Percentiles rank a stretch among this genome's conserved stretches.
These are phyloP conservation scores for Taphrina betulina DNA, from an alignment of 1,139 yeast species.

Conservation along the genomic window DNA sequence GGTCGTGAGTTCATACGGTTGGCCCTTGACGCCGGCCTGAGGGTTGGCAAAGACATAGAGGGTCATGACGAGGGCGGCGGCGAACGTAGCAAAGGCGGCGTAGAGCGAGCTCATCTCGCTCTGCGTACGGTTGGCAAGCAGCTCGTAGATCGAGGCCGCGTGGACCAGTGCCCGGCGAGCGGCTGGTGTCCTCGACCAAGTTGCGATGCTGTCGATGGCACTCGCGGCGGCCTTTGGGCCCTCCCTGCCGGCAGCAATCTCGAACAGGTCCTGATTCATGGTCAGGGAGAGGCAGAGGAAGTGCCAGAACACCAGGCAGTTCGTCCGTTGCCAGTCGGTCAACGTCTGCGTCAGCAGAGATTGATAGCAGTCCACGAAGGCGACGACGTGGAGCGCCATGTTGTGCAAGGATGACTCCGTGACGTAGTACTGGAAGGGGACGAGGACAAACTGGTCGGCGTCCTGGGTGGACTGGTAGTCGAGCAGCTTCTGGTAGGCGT, in stretches of 20 bases:
- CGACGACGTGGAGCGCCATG: slow-evolving; percentile 17
- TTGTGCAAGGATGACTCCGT: slow-evolving; percentile 13
- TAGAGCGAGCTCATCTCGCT: slow-evolving; percentile 26
- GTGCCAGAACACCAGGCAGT: slow-evolving; percentile 31
- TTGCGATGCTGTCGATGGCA: slow-evolving; percentile 12
- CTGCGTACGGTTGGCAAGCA: slow-evolving; percentile 11
- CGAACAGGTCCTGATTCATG: slow-evolving; percentile 27
- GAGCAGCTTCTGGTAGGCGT: slow-evolving; percentile 19
- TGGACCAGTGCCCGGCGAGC: slow-evolving; percentile 29
- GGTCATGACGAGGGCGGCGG: slow-evolving; percentile 28
- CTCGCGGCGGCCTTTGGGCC: slow-evolving; percentile 20
- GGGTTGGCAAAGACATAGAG: slow-evolving; percentile 23
- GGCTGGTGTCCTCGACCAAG: slow-evolving; percentile 22
- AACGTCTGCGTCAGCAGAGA: slow-evolving; percentile 7
- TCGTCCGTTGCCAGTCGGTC: slow-evolving; percentile 20
- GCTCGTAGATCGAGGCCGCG: slow-evolving; percentile 19
- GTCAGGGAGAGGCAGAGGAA: slow-evolving; percentile 18
- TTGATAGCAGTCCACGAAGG: slow-evolving; percentile 20
- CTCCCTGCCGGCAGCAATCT: slow-evolving; percentile 26
- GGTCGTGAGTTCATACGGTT: slow-evolving; percentile 14
- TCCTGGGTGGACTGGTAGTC: slow-evolving; percentile 23
- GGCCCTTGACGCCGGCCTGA: background rate
- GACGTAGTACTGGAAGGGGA: slow-evolving; percentile 19
- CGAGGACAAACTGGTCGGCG: slow-evolving; percentile 16
- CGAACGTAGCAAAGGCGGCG: slow-evolving; percentile 23